phyloP scores from a whole-genome alignment of 495 filamentous ascomycete genomes.

The Aspergillus asperescens region DNA sequence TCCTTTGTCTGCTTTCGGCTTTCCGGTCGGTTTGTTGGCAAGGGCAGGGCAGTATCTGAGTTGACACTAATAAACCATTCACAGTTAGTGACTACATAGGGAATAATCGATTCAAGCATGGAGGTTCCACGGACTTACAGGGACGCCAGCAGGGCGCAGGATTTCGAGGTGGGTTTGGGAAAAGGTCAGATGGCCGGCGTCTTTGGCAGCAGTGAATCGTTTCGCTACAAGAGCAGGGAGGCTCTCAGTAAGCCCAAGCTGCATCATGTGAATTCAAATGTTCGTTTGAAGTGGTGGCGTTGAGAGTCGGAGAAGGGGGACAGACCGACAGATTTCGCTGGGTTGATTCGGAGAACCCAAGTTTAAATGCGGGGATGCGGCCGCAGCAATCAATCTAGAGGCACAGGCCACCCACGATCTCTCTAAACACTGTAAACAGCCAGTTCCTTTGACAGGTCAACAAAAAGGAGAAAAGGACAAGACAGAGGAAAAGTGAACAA shows the following conservation, averaged over 20 bases:
- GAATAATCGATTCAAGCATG: background rate
- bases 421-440: no score
- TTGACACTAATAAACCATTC: slow-evolving; percentile 55
- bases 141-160: slow-evolving; percentile 48
- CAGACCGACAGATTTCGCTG: background rate
- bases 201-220: slow-evolving; percentile 50
- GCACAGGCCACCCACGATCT: background rate
- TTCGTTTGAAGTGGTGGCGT: slow-evolving; percentile 2
- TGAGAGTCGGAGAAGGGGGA: slow-evolving; percentile 6
- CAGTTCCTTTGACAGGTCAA: background rate
- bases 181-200: slow-evolving; percentile 51
- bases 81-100: background rate
- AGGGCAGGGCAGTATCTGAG: slow-evolving; percentile 74
- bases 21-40: slow-evolving; percentile 59
- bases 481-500: no score
- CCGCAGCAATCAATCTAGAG: background rate
- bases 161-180: slow-evolving; percentile 55
- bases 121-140: slow-evolving; percentile 32
- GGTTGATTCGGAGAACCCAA: background rate
- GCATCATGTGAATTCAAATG: slow-evolving; percentile 23
- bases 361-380: background rate
- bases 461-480: no score
- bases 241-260: slow-evolving; percentile 36
- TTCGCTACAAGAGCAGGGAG: slow-evolving; percentile 51
- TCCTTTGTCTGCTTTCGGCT: slow-evolving; percentile 33